Base-by-base conservation (phyloP, 768 basidiomycete species). In the Termitomyces sp. region DNA sequence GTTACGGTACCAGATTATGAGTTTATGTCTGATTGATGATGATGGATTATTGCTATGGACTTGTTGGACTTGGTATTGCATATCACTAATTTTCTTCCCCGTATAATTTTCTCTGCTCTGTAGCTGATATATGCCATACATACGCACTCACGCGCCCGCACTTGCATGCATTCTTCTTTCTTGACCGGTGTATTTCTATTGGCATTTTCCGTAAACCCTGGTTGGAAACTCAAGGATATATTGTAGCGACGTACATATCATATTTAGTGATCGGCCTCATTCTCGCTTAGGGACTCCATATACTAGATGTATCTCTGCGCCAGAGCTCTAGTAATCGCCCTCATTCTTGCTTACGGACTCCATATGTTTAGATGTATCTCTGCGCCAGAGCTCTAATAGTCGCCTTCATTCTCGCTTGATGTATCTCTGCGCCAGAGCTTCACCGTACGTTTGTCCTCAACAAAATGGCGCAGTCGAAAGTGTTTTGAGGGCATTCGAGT, bases 181-280 rank as follows among this genome's bases (percentile, higher is more conserved):
- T 13, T n/a, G 13, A 20, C 13, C 13, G 20, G n/a, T 56, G 56
- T 57, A 54, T 54, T 33, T 57, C 50, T 57, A 60, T 20, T 36
- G 22, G 10, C 42, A 49, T 33, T 51, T 20, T 41, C 42, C 50
- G 42, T 37, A 16, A 18, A 37, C 39, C n/a, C 29, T 50, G 55
- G 52, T 29, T 54, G 55, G 47, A 54, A 50, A 46, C 42, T 53
- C 53, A 24, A 7, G 34, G 5, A 37, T 37, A 50, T 51, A 54
- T 28, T 57, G 51, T 57, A 57, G 53, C 52, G 48, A 37, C 37
- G 4, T 37, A 36, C 15, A n/a, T 42, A 18, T 4, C 33, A 34
- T 18, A 18, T 18, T 39, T 39, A n/a, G 37, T 39, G 12, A 18
- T 39, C 36, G 36, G 7, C 37, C 37, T 18, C 13, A 36, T 15